phyloP scores from a whole-genome alignment of 352 stramenopile species.

The Phytophthora ohioensis region DNA sequence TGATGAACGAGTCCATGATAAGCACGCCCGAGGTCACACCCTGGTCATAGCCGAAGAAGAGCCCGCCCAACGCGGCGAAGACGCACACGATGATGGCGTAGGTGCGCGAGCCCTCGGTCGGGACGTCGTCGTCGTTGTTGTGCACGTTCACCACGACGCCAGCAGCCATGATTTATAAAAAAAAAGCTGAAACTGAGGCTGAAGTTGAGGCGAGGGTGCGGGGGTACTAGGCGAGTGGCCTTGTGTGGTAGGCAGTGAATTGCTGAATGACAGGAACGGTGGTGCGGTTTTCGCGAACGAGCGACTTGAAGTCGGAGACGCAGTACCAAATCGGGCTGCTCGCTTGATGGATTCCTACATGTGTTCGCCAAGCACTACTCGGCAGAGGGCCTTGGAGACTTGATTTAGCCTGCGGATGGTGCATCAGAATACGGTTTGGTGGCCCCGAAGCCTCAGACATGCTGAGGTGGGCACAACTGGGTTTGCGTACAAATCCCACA shows the following conservation, averaged over 20 bases:
- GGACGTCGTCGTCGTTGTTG: too few species aligned
- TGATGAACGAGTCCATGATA: too few species aligned
- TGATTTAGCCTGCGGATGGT: not conserved
- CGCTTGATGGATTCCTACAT: not conserved
- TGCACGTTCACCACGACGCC: too few species aligned
- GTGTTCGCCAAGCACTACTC: not conserved
- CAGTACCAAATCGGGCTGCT: not conserved
- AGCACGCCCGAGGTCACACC: too few species aligned
- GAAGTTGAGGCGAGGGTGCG: not conserved
- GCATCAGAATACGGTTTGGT: not conserved
- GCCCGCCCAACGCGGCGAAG: too few species aligned
- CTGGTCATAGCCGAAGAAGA: too few species aligned
- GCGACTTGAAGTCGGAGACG: too few species aligned
- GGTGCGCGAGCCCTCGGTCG: too few species aligned
- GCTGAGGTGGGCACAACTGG: not conserved
- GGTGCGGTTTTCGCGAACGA: not conserved
- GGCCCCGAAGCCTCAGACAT: not conserved
- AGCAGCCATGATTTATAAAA: too few species aligned
- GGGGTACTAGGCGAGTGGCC: not conserved
- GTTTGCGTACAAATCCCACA: not conserved
- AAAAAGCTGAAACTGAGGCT: not conserved
- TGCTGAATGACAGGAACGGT: not conserved
- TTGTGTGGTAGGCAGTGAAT: not conserved
- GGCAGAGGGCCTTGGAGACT: not conserved
- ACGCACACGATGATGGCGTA: too few species aligned